Conservation (phyloP, 371 early-diverging fungal genomes). For the Haplosporangium sp. region DNA sequence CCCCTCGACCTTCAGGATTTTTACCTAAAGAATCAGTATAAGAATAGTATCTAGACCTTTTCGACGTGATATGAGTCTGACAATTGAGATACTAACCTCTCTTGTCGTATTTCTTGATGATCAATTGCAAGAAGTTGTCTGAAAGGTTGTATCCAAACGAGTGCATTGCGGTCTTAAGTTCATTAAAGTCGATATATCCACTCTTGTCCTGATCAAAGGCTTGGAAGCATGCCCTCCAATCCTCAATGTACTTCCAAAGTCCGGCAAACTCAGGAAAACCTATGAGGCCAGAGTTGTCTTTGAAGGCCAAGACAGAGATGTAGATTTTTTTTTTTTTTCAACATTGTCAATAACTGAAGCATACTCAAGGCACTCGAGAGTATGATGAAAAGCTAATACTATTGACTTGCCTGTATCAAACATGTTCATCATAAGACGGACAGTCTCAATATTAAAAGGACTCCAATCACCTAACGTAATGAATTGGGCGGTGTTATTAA, state of each 20-base stretch:
- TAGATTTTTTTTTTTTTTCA: too few relatives aligned
- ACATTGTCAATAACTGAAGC: too few relatives aligned
- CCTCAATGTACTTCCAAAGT: constrained; percentile 78
- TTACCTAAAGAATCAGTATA: constrained; percentile 44
- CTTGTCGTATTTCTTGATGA: constrained; percentile 72
- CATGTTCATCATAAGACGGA: constrained; percentile 78
- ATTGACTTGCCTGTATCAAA: constrained; percentile 64
- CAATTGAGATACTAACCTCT: constrained; percentile 60
- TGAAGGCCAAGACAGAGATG: not conserved
- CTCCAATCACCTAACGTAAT: constrained; percentile 43
- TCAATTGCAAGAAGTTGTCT: constrained; percentile 62
- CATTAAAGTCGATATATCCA: constrained; percentile 73
- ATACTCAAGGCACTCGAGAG: too few relatives aligned
- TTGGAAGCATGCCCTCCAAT: constrained; percentile 78
- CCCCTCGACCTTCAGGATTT: constrained; percentile 56
- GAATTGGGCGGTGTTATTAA: too few relatives aligned
- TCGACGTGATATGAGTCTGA: not conserved
- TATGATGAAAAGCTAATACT: not conserved
- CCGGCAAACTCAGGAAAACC: constrained; percentile 70
- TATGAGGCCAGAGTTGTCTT: constrained; percentile 72
- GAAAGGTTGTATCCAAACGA: constrained; percentile 78
- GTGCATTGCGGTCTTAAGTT: constrained; percentile 71
- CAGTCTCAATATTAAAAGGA: constrained; percentile 77
- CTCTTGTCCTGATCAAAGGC: constrained; percentile 73
- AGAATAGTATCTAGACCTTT: constrained; percentile 3